These are phyloP conservation scores for Podila epicladia DNA, from an alignment of 192 early-diverging fungal species.

Conservation along the genomic window DNA sequence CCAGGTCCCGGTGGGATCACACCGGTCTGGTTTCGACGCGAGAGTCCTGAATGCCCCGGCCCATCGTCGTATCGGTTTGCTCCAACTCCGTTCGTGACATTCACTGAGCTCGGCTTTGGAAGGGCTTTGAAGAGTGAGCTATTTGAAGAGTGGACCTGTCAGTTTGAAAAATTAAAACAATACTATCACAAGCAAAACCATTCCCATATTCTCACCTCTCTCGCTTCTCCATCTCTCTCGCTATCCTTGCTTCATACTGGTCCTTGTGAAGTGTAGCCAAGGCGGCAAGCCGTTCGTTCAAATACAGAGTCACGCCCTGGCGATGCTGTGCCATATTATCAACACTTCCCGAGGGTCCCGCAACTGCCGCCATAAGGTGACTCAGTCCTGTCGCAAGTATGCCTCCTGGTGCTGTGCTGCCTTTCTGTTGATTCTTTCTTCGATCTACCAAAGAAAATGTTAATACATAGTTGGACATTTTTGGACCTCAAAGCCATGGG, in stretches of 20 bases:
- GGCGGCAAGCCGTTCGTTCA: constrained; percentile 73
- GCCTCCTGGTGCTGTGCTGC: background rate
- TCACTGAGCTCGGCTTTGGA: constrained; percentile 20
- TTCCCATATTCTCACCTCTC: constrained; percentile 53
- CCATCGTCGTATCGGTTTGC: background rate
- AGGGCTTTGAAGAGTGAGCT: constrained; percentile 39
- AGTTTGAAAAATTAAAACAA: background rate
- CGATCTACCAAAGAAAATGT: constrained; percentile 6
- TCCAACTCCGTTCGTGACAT: background rate
- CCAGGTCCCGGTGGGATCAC: background rate
- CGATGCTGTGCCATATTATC: constrained; percentile 72
- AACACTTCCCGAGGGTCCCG: constrained; percentile 29
- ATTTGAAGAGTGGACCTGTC: background rate
- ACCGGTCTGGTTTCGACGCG: constrained; percentile 6
- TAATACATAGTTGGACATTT: background rate
- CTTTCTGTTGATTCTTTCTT: constrained; percentile 23
- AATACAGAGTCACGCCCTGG: constrained; percentile 71
- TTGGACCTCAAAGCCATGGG: background rate
- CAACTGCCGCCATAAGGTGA: constrained; percentile 22
- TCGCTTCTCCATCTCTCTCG: constrained; percentile 71
- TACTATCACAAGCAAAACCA: background rate
- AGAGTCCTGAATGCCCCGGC: background rate
- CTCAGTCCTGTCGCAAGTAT: constrained; percentile 21
- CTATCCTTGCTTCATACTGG: constrained; percentile 74
- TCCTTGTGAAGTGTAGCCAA: constrained; percentile 75